Percentiles rank a stretch among this genome's conserved stretches.
Evolutionary conservation across 768 basidiomycete species (phyloP).

Genomic region (Phanerochaete carnosa): DNA sequence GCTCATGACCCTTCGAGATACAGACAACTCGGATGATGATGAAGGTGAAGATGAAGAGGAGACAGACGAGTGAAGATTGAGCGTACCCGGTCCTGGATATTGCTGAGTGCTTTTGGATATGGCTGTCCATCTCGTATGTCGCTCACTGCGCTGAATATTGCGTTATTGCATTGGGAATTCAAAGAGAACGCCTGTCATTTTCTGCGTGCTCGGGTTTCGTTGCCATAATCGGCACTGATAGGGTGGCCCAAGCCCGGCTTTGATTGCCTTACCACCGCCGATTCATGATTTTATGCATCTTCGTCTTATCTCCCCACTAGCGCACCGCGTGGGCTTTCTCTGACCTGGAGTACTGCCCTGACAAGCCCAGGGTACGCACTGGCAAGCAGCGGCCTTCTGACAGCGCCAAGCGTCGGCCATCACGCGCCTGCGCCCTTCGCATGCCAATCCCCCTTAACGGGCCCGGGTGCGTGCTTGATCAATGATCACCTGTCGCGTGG

Average conservation of each 20-base stretch:
- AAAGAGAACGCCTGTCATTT: background rate
- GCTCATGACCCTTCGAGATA: conserved; percentile 56
- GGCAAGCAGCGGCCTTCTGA: background rate
- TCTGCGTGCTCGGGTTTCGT: background rate
- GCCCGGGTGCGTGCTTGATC: too few relatives aligned
- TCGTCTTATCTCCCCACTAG: background rate
- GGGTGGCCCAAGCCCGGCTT: background rate
- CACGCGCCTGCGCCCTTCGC: background rate
- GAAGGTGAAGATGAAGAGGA: conserved; percentile 12
- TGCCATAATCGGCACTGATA: background rate
- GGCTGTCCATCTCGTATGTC: background rate
- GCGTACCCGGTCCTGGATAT: background rate
- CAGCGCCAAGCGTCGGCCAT: background rate
- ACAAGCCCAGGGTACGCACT: background rate
- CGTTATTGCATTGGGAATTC: background rate
- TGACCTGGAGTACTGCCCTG: background rate
- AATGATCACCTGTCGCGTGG: too few relatives aligned
- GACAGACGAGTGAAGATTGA: background rate
- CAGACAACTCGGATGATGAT: conserved; percentile 22
- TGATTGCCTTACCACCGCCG: too few relatives aligned
- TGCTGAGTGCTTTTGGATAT: background rate
- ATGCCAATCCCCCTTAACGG: background rate
- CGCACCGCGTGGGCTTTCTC: background rate
- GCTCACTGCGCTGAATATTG: background rate
- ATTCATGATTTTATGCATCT: too few relatives aligned